phyloP scores from a whole-genome alignment of 75 land plant genomes.

The Picea sitchensis region DNA sequence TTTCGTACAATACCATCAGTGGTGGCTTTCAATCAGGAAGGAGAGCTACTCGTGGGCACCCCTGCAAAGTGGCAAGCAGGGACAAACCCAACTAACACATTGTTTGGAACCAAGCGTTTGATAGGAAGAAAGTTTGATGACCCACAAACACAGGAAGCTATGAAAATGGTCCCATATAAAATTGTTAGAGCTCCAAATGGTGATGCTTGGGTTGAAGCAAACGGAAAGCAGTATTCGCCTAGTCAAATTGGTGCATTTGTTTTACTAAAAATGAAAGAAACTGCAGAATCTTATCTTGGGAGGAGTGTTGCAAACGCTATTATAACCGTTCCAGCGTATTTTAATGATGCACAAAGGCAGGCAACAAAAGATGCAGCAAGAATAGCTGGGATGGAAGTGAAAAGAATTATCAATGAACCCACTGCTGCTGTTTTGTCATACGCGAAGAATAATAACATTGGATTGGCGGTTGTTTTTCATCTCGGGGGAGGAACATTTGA shows the following conservation, averaged over 20 bases:
- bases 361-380: conserved; percentile 77
- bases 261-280: conserved; percentile 65
- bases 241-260: conserved; percentile 77
- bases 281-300: conserved; percentile 66
- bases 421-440: conserved; percentile 77
- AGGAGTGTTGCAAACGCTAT: conserved; percentile 2
- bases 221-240: conserved; percentile 65
- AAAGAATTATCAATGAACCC: conserved; percentile 67
- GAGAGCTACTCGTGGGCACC: conserved; percentile 58
- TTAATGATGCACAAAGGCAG: conserved; percentile 71
- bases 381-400: conserved; percentile 65
- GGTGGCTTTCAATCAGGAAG: conserved; percentile 54
- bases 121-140: conserved; percentile 70
- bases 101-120: conserved; percentile 64
- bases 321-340: conserved; percentile 49
- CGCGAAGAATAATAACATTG: conserved; percentile 64
- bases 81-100: conserved; percentile 58
- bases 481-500: conserved; percentile 84
- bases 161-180: conserved; percentile 70
- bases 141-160: conserved; percentile 64
- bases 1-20: conserved; percentile 67
- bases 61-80: conserved; percentile 59
- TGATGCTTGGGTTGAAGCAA: conserved; percentile 77
- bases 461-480: conserved; percentile 61
- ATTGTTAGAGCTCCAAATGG: conserved; percentile 70